These are phyloP conservation scores for Orbilia quercus DNA, from an alignment of 2,329 filamentous ascomycete genomes.

Conservation along the genomic window DNA sequence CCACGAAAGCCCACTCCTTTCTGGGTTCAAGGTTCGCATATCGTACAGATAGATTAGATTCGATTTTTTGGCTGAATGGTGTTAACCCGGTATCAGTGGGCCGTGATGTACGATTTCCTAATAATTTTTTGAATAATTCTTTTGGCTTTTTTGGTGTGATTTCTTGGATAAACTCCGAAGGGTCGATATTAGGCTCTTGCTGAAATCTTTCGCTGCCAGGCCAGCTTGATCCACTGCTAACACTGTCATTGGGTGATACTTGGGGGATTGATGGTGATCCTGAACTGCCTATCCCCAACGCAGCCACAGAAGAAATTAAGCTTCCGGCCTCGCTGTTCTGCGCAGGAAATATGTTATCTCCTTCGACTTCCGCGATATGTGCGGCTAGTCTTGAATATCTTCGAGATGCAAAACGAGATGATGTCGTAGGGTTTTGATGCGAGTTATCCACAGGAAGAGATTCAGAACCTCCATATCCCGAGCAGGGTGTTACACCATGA, in stretches of 20 bases:
- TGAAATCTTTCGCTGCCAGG: slow-evolving; percentile 11
- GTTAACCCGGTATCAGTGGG: slow-evolving; percentile 22
- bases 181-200: neutral
- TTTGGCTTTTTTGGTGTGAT: slow-evolving; percentile 32
- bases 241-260: neutral
- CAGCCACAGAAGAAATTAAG: neutral
- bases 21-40: slow-evolving; percentile 30
- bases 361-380: slow-evolving; percentile 46
- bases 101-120: slow-evolving; percentile 20
- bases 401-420: neutral
- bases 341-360: slow-evolving; percentile 34
- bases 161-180: slow-evolving; percentile 10
- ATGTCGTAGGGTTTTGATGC: neutral
- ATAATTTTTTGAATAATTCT: slow-evolving; percentile 43
- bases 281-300: slow-evolving; percentile 7
- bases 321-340: neutral
- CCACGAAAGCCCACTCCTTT: slow-evolving; percentile 54
- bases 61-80: slow-evolving; percentile 21
- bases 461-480: neutral
- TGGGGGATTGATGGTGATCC: neutral
- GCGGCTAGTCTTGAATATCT: slow-evolving; percentile 3
- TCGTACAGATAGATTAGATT: slow-evolving; percentile 24
- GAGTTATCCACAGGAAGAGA: neutral
- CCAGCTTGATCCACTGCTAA: slow-evolving; percentile 11
- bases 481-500: slow-evolving; percentile 6